These are phyloP conservation scores for Royoungia palumana DNA, from an alignment of 768 basidiomycete species.

Conservation along the genomic window DNA sequence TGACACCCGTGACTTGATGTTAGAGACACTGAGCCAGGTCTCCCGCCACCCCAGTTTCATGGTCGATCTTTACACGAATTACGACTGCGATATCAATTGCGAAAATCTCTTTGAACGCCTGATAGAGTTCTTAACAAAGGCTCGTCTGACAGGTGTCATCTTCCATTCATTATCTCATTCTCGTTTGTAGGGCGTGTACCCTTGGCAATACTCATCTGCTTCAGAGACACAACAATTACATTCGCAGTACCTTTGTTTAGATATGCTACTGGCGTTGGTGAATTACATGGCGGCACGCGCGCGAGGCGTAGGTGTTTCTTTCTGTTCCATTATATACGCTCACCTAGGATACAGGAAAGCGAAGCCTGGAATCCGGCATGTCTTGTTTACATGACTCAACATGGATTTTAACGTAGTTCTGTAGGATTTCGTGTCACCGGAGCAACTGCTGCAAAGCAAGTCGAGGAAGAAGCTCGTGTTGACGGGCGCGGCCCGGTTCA, in stretches of 20 bases:
- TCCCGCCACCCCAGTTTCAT: conserved; percentile 86
- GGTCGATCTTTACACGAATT: conserved; percentile 94
- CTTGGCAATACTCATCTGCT: conserved; percentile 54
- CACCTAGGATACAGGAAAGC: conserved; percentile 31
- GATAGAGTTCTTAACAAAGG: conserved; percentile 85
- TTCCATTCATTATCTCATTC: conserved; percentile 6
- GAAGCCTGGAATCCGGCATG: conserved; percentile 66
- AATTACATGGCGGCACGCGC: conserved; percentile 80
- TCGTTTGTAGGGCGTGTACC: conserved; percentile 68
- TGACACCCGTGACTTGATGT: conserved; percentile 83
- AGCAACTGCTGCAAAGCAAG: conserved; percentile 63
- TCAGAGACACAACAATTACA: conserved; percentile 67
- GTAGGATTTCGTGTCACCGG: conserved; percentile 55
- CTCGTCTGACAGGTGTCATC: conserved; percentile 30
- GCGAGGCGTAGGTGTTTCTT: conserved; percentile 38
- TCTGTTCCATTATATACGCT: conserved; percentile 9
- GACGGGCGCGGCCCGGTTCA: conserved; percentile 83
- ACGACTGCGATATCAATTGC: conserved; percentile 95
- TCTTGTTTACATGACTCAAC: conserved; percentile 6
- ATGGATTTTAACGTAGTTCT: background rate
- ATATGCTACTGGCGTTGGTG: conserved; percentile 81
- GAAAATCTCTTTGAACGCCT: conserved; percentile 94
- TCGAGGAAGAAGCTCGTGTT: conserved; percentile 84
- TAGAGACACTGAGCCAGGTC: conserved; percentile 83
- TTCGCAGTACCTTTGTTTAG: conserved; percentile 83